A percentile compares a stretch with the other conserved stretches of the same genome.
These are phyloP conservation scores for Hymenoscyphus albidus DNA, from an alignment of 2,329 filamentous ascomycete species.

Conservation along the genomic window DNA sequence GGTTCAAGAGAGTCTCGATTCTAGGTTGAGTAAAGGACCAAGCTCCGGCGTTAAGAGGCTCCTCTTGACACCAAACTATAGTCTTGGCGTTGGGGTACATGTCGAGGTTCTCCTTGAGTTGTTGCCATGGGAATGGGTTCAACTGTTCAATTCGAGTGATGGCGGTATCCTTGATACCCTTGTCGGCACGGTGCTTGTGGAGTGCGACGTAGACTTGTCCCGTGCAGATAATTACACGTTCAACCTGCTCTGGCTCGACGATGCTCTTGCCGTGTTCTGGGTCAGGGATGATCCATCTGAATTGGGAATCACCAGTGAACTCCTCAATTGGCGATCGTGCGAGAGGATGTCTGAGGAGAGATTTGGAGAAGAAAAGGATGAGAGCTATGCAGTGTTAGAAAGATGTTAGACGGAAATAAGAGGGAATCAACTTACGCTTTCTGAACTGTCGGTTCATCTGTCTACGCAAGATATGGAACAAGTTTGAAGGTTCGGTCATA, in stretches of 20 bases:
- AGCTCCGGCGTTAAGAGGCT: conserved; percentile 93
- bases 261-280: conserved; percentile 76
- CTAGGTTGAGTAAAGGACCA: conserved; percentile 98
- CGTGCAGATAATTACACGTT: conserved; percentile 89
- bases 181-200: conserved; percentile 82
- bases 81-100: conserved; percentile 96
- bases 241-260: conserved; percentile 77
- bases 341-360: conserved; percentile 87
- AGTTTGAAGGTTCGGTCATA: conserved; percentile 92
- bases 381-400: conserved; percentile 56
- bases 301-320: conserved; percentile 86
- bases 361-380: conserved; percentile 97
- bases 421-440: conserved; percentile 69
- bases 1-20: conserved; percentile 92
- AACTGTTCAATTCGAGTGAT: conserved; percentile 96
- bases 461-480: conserved; percentile 93
- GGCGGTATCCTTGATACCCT: conserved; percentile 84
- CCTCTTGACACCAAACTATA: conserved; percentile 96
- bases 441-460: conserved; percentile 99
- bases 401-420: neutral
- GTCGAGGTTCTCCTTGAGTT: conserved; percentile 94
- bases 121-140: conserved; percentile 98
- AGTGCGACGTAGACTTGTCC: conserved; percentile 92
- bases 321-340: conserved; percentile 87
- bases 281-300: conserved; percentile 95